These are phyloP conservation scores for Thermomucor indicae-seudaticae DNA, from an alignment of 371 early-diverging fungal genomes.

Conservation along the genomic window DNA sequence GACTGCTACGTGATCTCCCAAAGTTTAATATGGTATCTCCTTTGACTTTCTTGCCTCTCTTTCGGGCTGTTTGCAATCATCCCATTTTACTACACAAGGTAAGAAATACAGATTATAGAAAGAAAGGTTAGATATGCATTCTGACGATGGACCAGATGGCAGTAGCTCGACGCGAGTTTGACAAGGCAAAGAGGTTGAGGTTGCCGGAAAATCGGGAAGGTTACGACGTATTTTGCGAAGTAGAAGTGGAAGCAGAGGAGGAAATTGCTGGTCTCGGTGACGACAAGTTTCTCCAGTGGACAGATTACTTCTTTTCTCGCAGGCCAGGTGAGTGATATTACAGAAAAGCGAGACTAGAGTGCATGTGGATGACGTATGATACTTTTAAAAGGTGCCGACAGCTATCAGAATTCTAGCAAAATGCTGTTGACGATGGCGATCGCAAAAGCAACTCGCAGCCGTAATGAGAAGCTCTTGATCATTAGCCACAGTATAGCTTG, in stretches of 20 bases:
- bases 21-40: not conserved
- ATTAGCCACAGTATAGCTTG: slow-evolving; percentile 70
- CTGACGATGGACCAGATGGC: not conserved
- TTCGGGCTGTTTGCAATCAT: slow-evolving; percentile 70
- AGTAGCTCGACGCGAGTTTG: not conserved
- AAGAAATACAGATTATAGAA: not conserved
- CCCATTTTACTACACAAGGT: slow-evolving; percentile 56
- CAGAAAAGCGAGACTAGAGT: not conserved
- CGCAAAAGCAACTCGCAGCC: slow-evolving; percentile 19
- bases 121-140: not conserved
- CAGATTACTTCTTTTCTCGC: not conserved
- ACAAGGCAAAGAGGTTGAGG: not conserved
- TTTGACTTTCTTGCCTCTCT: slow-evolving; percentile 11
- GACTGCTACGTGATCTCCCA: slow-evolving; percentile 8
- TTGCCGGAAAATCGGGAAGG: too few relatives aligned
- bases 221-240: not conserved
- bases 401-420: slow-evolving; percentile 23
- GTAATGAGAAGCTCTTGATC: slow-evolving; percentile 68
- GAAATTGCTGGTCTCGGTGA: not conserved
- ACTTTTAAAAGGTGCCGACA: slow-evolving; percentile 13
- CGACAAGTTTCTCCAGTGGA: too few relatives aligned
- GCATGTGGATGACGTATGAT: not conserved
- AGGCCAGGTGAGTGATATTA: not conserved
- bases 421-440: slow-evolving; percentile 20
- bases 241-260: not conserved